These are phyloP conservation scores for Bremia lactucae DNA, from an alignment of 352 stramenopile genomes.

Conservation along the genomic window DNA sequence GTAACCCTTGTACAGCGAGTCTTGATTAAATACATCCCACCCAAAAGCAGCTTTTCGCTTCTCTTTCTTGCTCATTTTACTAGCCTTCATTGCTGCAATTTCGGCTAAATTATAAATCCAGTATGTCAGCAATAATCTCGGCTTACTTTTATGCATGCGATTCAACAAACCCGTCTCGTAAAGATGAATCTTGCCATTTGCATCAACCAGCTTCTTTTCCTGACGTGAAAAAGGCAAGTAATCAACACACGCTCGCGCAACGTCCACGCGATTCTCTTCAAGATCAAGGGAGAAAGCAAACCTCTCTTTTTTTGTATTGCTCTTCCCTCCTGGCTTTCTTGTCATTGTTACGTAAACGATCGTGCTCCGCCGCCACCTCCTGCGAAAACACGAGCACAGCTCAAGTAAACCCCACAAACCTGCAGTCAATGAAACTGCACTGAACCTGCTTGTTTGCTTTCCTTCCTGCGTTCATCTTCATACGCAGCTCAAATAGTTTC, in stretches of 20 bases:
- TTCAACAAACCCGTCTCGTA: constrained; percentile 54
- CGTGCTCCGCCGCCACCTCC: constrained; percentile 64
- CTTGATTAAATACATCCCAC: constrained; percentile 81
- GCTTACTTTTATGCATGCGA: too few relatives aligned
- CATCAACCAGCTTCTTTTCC: constrained; percentile 40
- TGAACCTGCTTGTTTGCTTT: constrained; percentile 73
- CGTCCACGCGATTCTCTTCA: neutral
- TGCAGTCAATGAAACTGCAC: neutral
- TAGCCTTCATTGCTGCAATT: constrained; percentile 39
- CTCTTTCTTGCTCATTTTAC: constrained; percentile 61
- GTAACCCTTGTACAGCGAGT: constrained; percentile 77
- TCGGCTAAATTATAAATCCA: constrained; percentile 29
- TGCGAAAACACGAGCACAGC: constrained; percentile 7
- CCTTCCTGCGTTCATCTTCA: constrained; percentile 74
- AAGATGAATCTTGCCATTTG: constrained; percentile 42
- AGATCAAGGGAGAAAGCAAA: constrained; percentile 2
- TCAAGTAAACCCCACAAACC: neutral
- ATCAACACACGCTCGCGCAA: neutral
- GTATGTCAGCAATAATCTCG: neutral
- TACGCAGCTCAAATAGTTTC: constrained; percentile 80
- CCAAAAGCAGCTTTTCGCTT: constrained; percentile 75
- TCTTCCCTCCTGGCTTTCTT: constrained; percentile 55
- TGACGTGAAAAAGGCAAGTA: constrained; percentile 3
- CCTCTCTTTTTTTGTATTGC: constrained; percentile 42
- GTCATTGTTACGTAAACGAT: constrained; percentile 53